Conservation (phyloP, 2,329 filamentous ascomycete genomes). For the Chalaropsis thielavioides region DNA sequence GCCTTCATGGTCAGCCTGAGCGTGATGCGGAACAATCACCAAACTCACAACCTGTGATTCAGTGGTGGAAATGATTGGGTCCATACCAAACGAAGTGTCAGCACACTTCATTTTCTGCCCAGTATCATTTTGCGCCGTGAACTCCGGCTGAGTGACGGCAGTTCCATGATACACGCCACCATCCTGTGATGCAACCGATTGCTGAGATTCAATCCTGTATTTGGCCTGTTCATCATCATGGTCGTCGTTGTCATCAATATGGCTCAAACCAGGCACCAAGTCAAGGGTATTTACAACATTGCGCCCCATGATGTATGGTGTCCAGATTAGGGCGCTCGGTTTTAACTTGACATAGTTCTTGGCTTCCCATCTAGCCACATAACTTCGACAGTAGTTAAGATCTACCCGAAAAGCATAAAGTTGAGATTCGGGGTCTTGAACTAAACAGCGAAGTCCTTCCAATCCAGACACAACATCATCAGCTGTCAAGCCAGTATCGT, state of each 20-base stretch:
- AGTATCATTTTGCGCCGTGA: conserved; percentile 6
- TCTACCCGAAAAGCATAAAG: conserved; percentile 84
- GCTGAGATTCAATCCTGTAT: not conserved
- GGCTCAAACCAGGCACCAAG: conserved; percentile 65
- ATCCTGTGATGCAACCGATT: conserved; percentile 19
- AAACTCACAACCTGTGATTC: conserved; percentile 8
- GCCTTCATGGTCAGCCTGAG: conserved; percentile 25
- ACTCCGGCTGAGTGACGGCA: not conserved
- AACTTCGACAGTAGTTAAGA: conserved; percentile 68
- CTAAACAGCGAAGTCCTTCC: conserved; percentile 76
- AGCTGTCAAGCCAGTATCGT: conserved; percentile 84
- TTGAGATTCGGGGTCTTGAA: conserved; percentile 76
- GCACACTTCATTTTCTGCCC: conserved; percentile 1
- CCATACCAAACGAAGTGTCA: not conserved
- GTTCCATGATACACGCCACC: not conserved
- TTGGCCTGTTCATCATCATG: conserved; percentile 22
- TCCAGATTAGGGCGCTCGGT: conserved; percentile 73
- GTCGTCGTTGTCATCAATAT: conserved; percentile 58
- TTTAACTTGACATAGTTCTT: conserved; percentile 82
- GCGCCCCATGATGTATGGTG: conserved; percentile 90
- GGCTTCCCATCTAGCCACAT: conserved; percentile 75
- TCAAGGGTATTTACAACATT: conserved; percentile 72
- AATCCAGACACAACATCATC: conserved; percentile 92
- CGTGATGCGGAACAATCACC: conserved; percentile 8
- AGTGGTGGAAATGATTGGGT: conserved; percentile 8